A percentile compares a stretch with the other conserved stretches of the same genome.
Conservation (phyloP, 768 basidiomycete genomes). For the Pleurotus sapidus region DNA sequence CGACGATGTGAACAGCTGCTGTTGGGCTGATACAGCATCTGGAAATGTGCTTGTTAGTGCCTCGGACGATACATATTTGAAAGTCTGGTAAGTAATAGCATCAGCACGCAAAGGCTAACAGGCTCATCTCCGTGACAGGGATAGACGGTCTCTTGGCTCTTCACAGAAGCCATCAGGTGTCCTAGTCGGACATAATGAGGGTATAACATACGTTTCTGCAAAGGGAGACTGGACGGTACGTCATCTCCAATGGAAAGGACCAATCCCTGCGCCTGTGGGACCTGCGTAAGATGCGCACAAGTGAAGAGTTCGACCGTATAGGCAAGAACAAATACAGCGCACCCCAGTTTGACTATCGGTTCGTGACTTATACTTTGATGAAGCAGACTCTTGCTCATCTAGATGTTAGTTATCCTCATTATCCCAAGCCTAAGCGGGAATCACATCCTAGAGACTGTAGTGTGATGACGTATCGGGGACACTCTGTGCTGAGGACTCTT, state of each 20-base stretch:
- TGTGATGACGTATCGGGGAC: constrained; percentile 94
- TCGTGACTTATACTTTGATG: constrained; percentile 15
- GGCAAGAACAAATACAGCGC: constrained; percentile 51
- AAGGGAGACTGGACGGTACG: constrained; percentile 96
- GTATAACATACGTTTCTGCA: constrained; percentile 91
- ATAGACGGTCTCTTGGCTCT: constrained; percentile 50
- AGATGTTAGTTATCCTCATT: constrained; percentile 52
- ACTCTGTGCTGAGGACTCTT: constrained; percentile 84
- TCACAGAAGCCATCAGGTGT: constrained; percentile 85
- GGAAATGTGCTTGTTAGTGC: constrained; percentile 95
- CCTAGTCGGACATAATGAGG: constrained; percentile 93
- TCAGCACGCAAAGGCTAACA: constrained; percentile 43
- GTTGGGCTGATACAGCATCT: constrained; percentile 91
- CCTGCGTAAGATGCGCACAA: constrained; percentile 86
- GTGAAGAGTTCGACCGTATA: constrained; percentile 60
- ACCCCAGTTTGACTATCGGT: constrained; percentile 80
- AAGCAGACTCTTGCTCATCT: not conserved
- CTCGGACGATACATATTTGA: constrained; percentile 91
- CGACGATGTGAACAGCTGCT: constrained; percentile 93
- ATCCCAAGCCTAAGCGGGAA: constrained; percentile 55
- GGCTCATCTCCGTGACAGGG: constrained; percentile 32
- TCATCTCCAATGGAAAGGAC: constrained; percentile 96
- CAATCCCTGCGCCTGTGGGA: constrained; percentile 93
- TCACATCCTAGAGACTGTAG: constrained; percentile 90
- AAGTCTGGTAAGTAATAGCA: constrained; percentile 78